Evolutionary conservation across 768 basidiomycete species (phyloP).

Genomic region (Russula compacta): DNA sequence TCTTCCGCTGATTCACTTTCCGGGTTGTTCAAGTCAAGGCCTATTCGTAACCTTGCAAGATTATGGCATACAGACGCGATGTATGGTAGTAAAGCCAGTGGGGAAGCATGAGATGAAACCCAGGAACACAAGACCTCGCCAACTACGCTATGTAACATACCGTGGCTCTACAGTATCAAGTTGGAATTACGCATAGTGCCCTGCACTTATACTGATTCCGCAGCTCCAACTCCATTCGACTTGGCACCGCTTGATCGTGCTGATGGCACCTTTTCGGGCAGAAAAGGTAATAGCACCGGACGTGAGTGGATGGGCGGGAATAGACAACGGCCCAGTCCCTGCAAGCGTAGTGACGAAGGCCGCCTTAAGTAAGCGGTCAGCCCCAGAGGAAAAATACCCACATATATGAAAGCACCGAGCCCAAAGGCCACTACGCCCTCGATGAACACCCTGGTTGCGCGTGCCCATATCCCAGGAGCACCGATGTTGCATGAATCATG

Average conservation of each 20-base stretch:
- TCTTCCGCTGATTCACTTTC: too few species aligned
- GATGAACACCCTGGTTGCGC: conserved; percentile 4
- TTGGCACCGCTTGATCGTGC: background rate
- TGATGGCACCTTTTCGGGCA: background rate
- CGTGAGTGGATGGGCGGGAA: background rate
- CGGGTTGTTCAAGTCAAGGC: too few species aligned
- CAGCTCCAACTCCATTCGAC: background rate
- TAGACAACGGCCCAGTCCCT: conserved; percentile 4
- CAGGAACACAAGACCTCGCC: too few species aligned
- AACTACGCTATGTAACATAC: too few species aligned
- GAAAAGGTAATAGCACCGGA: background rate
- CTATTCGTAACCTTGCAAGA: too few species aligned
- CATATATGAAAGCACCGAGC: conserved; percentile 1
- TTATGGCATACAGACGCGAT: too few species aligned
- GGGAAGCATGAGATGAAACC: too few species aligned
- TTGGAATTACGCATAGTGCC: background rate
- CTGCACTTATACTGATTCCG: background rate
- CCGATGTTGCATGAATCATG: background rate
- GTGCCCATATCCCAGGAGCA: conserved; percentile 8
- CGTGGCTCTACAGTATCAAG: too few species aligned
- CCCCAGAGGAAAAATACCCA: background rate
- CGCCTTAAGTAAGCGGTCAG: background rate
- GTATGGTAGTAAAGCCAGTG: too few species aligned
- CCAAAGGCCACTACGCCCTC: conserved; percentile 11
- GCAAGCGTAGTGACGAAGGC: too few species aligned